Evolutionary conservation across 257 asterid species (phyloP), one percentile per base, ranked within the genome.

Genomic region (Echium plantagineum): DNA sequence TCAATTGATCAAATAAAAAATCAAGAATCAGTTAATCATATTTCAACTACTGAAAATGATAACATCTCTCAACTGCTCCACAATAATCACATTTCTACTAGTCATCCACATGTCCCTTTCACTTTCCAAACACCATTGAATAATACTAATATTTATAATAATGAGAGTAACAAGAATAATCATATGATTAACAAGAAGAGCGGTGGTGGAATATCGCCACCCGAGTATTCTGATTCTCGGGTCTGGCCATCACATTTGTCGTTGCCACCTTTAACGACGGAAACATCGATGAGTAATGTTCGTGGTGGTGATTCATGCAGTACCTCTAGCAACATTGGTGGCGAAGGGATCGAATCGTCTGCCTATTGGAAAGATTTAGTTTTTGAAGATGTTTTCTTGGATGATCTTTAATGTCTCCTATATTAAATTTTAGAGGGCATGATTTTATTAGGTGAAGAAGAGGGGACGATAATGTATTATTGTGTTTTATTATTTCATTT

Each of bases 71-170:
- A 75, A 67, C 77, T 71, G 63, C 80, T 75, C 80, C 80, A 67
- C 65, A 72, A 75, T 57, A 72, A 75, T 57, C 69, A 52, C 30
- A 54, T 65, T 61, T 48, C 53, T 53, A 46, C 71, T 55, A 21
- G 79, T 73, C 79, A 78, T 62, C 71, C 73, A 67, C 81, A 73
- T 63, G 74, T 67, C 58, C 85, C 94, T 68, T 69, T 83, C 76
- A 52, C 63, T 60, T 65, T 69, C 53, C 66, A 68, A 69, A 63
- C 75, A 17, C 58, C 28, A 47, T 66, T 69, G 48, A 65, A 66
- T 56, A 57, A 54, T 28, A 63, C 54, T 5, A 60, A 47, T 52
- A 64, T 55, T 15, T 63, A 20, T 3, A 10, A 10, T 42, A 42
- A 13, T 42, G 49, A 42, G 4, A 4, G 17, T 42, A 42, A 42